Evolutionary conservation across 2,329 filamentous ascomycete genomes (phyloP), one percentile per base, ranked within the genome.

Genomic region (Scedosporium aurantiacum): DNA sequence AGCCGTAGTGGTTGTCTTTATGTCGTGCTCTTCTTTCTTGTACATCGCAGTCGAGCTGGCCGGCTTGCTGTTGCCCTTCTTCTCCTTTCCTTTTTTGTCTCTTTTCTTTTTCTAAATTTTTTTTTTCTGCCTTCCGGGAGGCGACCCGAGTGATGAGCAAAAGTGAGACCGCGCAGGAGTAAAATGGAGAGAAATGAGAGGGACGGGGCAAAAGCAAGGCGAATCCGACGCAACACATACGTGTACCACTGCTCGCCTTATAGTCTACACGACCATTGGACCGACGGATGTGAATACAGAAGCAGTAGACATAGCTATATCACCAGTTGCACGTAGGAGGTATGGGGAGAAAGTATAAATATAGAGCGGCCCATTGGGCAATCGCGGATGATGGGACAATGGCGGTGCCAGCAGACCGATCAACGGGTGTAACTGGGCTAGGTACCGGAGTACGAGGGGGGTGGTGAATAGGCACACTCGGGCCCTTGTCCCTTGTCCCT

Each of bases 101-200:
- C 37, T 60, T 54, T 40, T 54, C 37, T 54, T n/a, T 54, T 60
- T 60, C 45, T 59, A 45, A n/a, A 8, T 43, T 59, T 47, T 23
- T 47, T 23, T 47, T 47, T 47, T 21, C 21, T 27, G 18, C 50
- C 12, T 54, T 28, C 23, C 50, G 50, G 18, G 50, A 54, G 18
- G 50, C 50, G 12, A 54, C 7, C 50, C 23, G 50, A 54, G 18
- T 28, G 50, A 54, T 54, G 50, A 54, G 50, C 50, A 21, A 54
- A 54, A 54, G 50, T 54, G 21, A 54, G 50, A 54, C 50, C 50
- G 2, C 23, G 50, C 50, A 54, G 23, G n/a, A 27, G 50, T 12
- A 54, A 52, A 54, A 14, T 54, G 23, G 50, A 25, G 50, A 25
- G 50, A 54, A 54, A 54, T 54, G 50, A 25, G 23, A 54, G 23